Base-by-base conservation (phyloP, 164 flowering plant species). In the Euptelea pleiosperma region DNA sequence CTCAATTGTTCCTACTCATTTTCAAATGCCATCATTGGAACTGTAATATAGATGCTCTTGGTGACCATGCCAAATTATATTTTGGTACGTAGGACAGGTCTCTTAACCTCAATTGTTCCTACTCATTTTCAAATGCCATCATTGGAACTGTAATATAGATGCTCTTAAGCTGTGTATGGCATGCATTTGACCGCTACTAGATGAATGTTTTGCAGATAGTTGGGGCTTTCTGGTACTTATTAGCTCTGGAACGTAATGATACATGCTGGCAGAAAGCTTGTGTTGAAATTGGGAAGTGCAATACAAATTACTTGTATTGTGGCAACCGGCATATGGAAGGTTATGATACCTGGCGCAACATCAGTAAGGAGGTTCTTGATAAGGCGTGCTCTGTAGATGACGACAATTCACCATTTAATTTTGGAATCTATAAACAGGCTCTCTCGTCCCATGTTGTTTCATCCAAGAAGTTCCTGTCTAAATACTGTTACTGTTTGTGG, bases 201-300 rank as follows among this genome's bases (percentile, higher is more conserved):
- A 25, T 44, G 49, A 26, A 8, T 18, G 55, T n/a, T 57, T 70
- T 79, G 69, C 96, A 91, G 94, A 79, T 88, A 48, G 84, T 86
- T 70, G 98, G 98, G 44, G 87, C 98, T 28, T 78, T 85, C 53
- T 92, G 98, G 98, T 92, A 92, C 73, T 64, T 82, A 46, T 57
- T 87, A 18, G 88, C 96, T 61, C 68, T 92, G 43, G 91, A 86
- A 53, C 93, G 98, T 19, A 78, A 76, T 53, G 89, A 85, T 66
- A 47, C 89, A 19, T 91, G 98, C 75, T 88, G 98, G 98, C 79
- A 72, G 70, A n/a, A 36, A 57, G 93, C 82, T 50, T 94, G 99
- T 61, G 8, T 2, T 33, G 60, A 36, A 15, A 31, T n/a, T 37
- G 24, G 3, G 11, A 41, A 0, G 4, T 92, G 98, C 67, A 46